These are phyloP conservation scores for Canavalia gladiata DNA, from an alignment of 306 rosid genomes.

Conservation along the genomic window DNA sequence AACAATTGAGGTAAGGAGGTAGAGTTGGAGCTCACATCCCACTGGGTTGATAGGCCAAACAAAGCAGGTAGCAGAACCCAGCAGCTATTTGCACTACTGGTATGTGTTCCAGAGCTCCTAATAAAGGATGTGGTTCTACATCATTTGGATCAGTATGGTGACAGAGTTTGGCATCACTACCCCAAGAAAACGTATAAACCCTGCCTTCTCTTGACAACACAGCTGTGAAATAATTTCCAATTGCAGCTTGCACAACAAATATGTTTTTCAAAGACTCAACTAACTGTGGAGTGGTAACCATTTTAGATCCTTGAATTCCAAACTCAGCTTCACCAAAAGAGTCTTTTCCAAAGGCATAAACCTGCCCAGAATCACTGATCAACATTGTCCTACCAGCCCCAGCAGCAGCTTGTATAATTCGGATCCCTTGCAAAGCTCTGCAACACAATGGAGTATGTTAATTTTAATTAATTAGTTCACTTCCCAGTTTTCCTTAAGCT, in stretches of 20 bases:
- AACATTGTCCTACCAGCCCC: slow-evolving; percentile 85
- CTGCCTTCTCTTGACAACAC: slow-evolving; percentile 87
- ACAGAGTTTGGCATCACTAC: slow-evolving; percentile 71
- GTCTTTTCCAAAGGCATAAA: slow-evolving; percentile 83
- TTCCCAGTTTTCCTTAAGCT: slow-evolving; percentile 27
- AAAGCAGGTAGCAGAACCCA: slow-evolving; percentile 91
- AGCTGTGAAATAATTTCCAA: slow-evolving; percentile 84
- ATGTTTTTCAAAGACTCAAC: slow-evolving; percentile 75
- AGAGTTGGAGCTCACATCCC: slow-evolving; percentile 72
- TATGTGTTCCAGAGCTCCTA: slow-evolving; percentile 77
- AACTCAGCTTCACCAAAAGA: slow-evolving; percentile 75
- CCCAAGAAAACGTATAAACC: slow-evolving; percentile 88
- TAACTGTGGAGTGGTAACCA: slow-evolving; percentile 64
- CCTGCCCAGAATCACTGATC: slow-evolving; percentile 80
- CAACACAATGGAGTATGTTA: slow-evolving; percentile 57
- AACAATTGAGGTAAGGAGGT: neutral
- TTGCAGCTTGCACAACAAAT: slow-evolving; percentile 91
- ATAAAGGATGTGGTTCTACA: slow-evolving; percentile 72
- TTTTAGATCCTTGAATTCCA: slow-evolving; percentile 64
- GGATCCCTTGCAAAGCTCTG: slow-evolving; percentile 84
- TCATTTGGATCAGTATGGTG: slow-evolving; percentile 80
- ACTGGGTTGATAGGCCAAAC: slow-evolving; percentile 79
- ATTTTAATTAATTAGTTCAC: slow-evolving; percentile 48
- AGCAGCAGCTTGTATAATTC: slow-evolving; percentile 79
- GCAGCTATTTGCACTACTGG: slow-evolving; percentile 92